A percentile compares a stretch with the other conserved stretches of the same genome.
phyloP scores from a whole-genome alignment of 2,329 filamentous ascomycete genomes.

The Pyricularia grisea region DNA sequence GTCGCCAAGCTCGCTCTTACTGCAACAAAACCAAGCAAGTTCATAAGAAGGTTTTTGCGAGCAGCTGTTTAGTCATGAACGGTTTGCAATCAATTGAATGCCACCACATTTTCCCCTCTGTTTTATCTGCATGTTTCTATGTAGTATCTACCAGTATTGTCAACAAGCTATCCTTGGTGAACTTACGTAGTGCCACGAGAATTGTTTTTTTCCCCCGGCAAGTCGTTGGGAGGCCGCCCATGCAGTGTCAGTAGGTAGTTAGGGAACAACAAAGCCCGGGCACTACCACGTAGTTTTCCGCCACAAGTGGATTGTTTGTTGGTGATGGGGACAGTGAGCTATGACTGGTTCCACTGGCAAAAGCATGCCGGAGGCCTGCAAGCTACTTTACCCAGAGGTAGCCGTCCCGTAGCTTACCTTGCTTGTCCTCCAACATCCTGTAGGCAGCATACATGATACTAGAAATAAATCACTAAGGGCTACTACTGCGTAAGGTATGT shows the following conservation, averaged over 20 bases:
- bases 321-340: background rate
- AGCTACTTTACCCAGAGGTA: background rate
- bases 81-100: background rate
- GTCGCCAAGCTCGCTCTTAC: background rate
- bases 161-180: background rate
- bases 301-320: background rate
- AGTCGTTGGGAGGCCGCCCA: background rate
- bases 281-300: background rate
- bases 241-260: background rate
- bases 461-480: background rate
- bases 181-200: background rate
- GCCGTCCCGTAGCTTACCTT: background rate
- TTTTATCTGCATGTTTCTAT: background rate
- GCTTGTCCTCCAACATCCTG: too few relatives aligned
- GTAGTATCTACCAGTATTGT: background rate
- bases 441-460: background rate
- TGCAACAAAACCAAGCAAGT: background rate
- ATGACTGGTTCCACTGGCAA: background rate
- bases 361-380: background rate
- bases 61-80: background rate
- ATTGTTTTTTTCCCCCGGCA: background rate
- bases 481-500: too few relatives aligned
- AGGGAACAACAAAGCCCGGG: background rate
- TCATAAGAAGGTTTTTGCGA: background rate
- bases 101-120: background rate